Conservation (phyloP, 108 stramenopile genomes). For the Aureococcus anophagefferens region DNA sequence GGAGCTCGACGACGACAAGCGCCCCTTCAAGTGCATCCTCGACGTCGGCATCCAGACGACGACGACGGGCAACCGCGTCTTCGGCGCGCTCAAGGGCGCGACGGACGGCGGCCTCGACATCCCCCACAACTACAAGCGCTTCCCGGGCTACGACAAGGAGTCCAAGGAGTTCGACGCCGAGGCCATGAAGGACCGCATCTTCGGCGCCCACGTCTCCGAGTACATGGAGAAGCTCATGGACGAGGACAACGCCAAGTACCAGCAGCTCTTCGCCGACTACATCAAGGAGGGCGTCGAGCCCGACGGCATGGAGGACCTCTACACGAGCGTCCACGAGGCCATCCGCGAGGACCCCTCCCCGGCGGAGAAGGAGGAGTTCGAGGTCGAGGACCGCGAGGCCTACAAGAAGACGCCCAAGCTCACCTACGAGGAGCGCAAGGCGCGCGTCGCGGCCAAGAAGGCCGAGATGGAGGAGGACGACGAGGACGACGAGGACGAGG, state of each 20-base stretch:
- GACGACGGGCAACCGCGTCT: constrained; percentile 89
- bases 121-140: constrained; percentile 94
- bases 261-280: constrained; percentile 74
- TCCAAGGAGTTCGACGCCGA: constrained; percentile 93
- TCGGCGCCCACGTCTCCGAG: constrained; percentile 90
- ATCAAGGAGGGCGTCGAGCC: constrained; percentile 63
- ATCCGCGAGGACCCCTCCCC: constrained; percentile 92
- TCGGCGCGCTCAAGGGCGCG: constrained; percentile 96
- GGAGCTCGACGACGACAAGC: constrained; percentile 95
- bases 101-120: constrained; percentile 95
- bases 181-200: constrained; percentile 91
- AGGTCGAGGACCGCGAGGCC: constrained; percentile 50
- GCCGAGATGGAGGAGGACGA: constrained; percentile 75
- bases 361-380: constrained; percentile 64
- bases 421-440: constrained; percentile 83
- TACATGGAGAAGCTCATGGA: constrained; percentile 96
- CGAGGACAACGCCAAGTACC: constrained; percentile 89
- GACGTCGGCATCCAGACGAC: constrained; percentile 93
- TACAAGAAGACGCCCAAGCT: constrained; percentile 85
- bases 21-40: constrained; percentile 87
- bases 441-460: constrained; percentile 83
- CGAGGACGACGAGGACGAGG: constrained; percentile 34
- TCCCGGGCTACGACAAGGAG: constrained; percentile 97
- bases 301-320: constrained; percentile 77
- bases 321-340: constrained; percentile 81